A percentile compares a stretch with the other conserved stretches of the same genome.
phyloP scores from a whole-genome alignment of 2,329 filamentous ascomycete species.

The Myrmaecium sp. region DNA sequence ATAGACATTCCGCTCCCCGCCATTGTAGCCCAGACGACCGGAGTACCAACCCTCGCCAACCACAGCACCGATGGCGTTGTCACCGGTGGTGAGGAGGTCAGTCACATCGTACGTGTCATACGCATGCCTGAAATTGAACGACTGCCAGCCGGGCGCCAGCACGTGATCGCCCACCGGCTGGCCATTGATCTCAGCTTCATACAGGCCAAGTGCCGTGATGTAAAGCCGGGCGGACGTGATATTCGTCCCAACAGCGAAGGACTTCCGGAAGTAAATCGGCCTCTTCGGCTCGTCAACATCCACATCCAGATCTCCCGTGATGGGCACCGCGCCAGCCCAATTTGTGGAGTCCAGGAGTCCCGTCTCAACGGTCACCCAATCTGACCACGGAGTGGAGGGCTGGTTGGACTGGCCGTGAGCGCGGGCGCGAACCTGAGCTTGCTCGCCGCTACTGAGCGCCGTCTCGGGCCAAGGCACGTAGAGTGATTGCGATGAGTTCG shows the following conservation, averaged over 20 bases:
- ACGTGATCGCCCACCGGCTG: conserved; percentile 7
- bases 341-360: conserved; percentile 16
- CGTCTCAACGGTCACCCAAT: conserved; percentile 13
- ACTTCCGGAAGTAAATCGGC: conserved; percentile 20
- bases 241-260: conserved; percentile 3
- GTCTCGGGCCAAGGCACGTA: conserved; percentile 29
- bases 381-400: conserved; percentile 14
- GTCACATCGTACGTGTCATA: conserved; percentile 39
- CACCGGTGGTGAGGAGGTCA: conserved; percentile 15
- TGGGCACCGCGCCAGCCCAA: conserved; percentile 15
- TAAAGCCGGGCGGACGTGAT: conserved; percentile 6
- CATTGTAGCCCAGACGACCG: conserved; percentile 21
- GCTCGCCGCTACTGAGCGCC: conserved; percentile 12
- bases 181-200: conserved; percentile 8
- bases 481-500: conserved; percentile 22
- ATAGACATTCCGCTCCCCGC: conserved; percentile 18
- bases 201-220: conserved; percentile 8
- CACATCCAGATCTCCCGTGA: conserved; percentile 7
- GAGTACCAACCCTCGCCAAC: conserved; percentile 36
- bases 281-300: conserved; percentile 10
- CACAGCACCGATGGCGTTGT: conserved; percentile 25
- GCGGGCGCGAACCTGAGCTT: conserved; percentile 13
- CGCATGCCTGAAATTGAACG: conserved; percentile 31
- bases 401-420: conserved; percentile 9
- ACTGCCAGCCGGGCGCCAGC: conserved; percentile 36